phyloP scores from a whole-genome alignment of 306 rosid species.

The Quercus rubra region DNA sequence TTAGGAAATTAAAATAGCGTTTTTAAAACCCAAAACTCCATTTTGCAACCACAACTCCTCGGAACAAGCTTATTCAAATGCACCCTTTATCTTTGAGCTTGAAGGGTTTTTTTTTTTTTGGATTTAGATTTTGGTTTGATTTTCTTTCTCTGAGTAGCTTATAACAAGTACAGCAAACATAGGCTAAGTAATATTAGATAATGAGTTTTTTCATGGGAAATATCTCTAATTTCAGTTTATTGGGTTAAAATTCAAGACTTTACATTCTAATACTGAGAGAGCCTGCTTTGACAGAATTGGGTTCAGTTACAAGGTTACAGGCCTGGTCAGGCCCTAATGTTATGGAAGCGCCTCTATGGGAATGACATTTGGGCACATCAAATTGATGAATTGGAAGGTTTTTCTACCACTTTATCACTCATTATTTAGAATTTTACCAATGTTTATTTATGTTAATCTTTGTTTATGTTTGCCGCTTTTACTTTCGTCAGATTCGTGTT shows the following conservation, averaged over 20 bases:
- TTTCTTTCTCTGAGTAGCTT: background rate
- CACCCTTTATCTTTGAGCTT: too few relatives aligned
- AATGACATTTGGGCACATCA: slow-evolving; percentile 70
- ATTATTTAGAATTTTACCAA: background rate
- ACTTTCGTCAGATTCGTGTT: background rate
- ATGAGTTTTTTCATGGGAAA: background rate
- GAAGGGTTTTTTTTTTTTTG: background rate
- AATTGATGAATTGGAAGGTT: slow-evolving; percentile 78
- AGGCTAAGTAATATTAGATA: background rate
- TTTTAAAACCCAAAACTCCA: too few relatives aligned
- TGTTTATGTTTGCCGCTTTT: background rate
- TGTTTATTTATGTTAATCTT: background rate
- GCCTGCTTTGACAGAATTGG: slow-evolving; percentile 57
- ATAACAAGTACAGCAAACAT: background rate
- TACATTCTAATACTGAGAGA: background rate
- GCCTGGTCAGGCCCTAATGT: slow-evolving; percentile 90
- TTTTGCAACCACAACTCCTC: too few relatives aligned
- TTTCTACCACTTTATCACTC: background rate
- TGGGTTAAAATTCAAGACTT: slow-evolving; percentile 2
- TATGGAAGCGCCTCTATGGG: slow-evolving; percentile 92
- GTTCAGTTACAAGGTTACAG: slow-evolving; percentile 78
- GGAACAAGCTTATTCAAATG: too few relatives aligned
- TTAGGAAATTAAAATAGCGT: too few relatives aligned
- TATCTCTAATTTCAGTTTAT: background rate
- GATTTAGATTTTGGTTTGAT: background rate